phyloP scores from a whole-genome alignment of 1,284 basidiomycete genomes.

The Puccinia horiana region DNA sequence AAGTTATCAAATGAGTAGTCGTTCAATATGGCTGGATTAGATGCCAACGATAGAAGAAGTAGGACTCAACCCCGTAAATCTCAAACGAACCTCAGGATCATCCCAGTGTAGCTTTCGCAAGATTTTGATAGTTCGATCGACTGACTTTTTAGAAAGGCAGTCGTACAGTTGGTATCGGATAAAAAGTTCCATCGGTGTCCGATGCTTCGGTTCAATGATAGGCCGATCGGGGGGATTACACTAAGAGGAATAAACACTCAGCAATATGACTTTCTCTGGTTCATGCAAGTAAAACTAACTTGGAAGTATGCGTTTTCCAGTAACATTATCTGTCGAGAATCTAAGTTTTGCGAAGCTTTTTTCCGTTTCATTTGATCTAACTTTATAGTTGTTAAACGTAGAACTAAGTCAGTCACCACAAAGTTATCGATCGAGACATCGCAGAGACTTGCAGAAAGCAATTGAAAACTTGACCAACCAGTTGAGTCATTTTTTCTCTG shows the following conservation, averaged over 20 bases:
- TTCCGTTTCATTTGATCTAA: conserved; percentile 92
- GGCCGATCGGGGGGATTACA: conserved; percentile 95
- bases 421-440: neutral
- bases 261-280: neutral
- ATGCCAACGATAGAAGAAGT: conserved; percentile 6
- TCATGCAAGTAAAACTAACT: neutral
- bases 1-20: conserved; percentile 1
- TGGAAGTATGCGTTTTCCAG: conserved; percentile 97
- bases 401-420: neutral
- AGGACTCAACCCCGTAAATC: conserved; percentile 2
- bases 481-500: conserved; percentile 66
- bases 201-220: conserved; percentile 77
- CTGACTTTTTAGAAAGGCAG: conserved; percentile 81
- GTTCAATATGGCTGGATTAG: neutral
- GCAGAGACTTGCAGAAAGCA: neutral
- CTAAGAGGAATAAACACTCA: conserved; percentile 60
- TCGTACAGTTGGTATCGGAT: conserved; percentile 90
- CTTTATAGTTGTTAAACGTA: conserved; percentile 60
- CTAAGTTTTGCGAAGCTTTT: conserved; percentile 85
- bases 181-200: conserved; percentile 86
- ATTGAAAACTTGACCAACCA: conserved; percentile 16
- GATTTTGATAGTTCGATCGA: conserved; percentile 88
- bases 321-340: conserved; percentile 81
- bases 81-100: conserved; percentile 63
- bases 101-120: conserved; percentile 94